Evolutionary conservation across 2,329 filamentous ascomycete species (phyloP), one percentile per base, ranked within the genome.

Genomic region (Neofusicoccum laricinum): DNA sequence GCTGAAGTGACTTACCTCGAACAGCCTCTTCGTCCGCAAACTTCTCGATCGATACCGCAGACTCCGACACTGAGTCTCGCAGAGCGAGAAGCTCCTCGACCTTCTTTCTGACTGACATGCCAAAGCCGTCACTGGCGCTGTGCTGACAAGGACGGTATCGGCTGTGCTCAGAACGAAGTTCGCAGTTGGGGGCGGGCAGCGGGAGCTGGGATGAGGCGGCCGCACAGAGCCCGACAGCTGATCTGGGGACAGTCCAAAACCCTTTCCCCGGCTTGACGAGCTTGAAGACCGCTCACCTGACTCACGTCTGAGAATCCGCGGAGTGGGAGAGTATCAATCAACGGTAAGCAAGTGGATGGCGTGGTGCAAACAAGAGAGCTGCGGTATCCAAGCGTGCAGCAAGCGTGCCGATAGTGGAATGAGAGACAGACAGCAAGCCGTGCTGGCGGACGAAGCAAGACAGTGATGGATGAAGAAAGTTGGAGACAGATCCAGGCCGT

Each of bases 21-120:
- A 79, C 76, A 17, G 73, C 75, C 63, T 79, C 76, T 67, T 78
- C 77, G 63, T 78, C 73, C 15, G 72, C 72, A 62, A 79, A 79
- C 66, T 73, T 77, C 55, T 79, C 77, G 30, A 79, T 70, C 14
- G 76, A 79, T 32, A 79, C 76, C 11, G 76, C 74, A 34, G 76
- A 78, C 67, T 78, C 77, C 8, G 77, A 77, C 2, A 77, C 75
- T 1, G 77, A 78, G 64, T 76, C 75, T 49, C 77, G 70, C 40
- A 79, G 70, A 49, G 77, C 77, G 40, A 79, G 72, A 10, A 79
- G 70, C 68, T 79, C 76, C 63, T 78, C 76, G 10, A 77, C 75
- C 63, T 75, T 78, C 69, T 78, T 79, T 66, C 73, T 71, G 46
- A 72, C 66, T 59, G 74, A 73, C 74, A 76, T 76, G 45, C 53